Conservation (phyloP, 73 alveolate genomes). For the Stentor coeruleus region DNA sequence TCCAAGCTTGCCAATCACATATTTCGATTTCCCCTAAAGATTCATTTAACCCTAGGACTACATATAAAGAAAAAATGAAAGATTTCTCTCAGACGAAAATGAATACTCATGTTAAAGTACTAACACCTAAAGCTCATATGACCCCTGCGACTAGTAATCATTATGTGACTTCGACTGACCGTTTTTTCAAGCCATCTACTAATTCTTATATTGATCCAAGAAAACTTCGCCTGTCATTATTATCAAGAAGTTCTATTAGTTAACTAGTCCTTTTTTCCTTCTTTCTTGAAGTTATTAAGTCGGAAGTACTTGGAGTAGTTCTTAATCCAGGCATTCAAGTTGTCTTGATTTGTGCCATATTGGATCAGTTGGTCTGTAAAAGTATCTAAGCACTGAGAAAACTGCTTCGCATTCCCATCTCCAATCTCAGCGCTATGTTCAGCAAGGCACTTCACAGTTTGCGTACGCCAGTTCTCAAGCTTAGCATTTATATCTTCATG, state of each 20-base stretch:
- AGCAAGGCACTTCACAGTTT: not conserved
- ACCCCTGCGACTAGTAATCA: not conserved
- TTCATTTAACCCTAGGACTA: not conserved
- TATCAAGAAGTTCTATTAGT: conserved; percentile 3
- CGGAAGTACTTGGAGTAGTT: too few species aligned
- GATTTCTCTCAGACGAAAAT: not conserved
- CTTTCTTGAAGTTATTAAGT: too few species aligned
- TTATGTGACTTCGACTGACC: not conserved
- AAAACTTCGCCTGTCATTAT: not conserved
- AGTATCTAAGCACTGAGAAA: not conserved
- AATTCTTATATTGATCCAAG: not conserved
- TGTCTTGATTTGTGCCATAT: not conserved
- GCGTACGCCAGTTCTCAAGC: not conserved
- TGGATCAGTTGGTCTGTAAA: not conserved
- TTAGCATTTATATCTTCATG: not conserved
- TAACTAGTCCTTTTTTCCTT: too few species aligned
- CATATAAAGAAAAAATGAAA: not conserved
- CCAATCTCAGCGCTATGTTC: not conserved
- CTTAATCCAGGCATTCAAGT: too few species aligned
- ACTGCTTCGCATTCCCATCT: not conserved
- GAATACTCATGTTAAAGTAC: not conserved
- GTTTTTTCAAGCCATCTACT: not conserved
- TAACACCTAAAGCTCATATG: not conserved
- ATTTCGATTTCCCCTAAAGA: conserved; percentile 16
- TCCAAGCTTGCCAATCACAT: not conserved